phyloP scores from a whole-genome alignment of 495 filamentous ascomycete species.

The Aspergillus sclerotioniger region DNA sequence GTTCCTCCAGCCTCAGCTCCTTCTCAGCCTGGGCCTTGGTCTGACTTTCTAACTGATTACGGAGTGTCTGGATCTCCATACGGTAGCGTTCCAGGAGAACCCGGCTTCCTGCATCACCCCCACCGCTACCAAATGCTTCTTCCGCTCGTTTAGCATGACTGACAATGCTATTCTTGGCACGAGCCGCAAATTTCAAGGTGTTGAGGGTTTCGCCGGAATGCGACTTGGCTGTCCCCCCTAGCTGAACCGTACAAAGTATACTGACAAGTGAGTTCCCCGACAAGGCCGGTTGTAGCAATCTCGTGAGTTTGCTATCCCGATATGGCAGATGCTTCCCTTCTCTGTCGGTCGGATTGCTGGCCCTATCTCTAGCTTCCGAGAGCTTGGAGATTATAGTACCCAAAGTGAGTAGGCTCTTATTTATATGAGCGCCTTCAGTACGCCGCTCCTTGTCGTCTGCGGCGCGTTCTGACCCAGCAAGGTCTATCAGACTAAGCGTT shows the following conservation, averaged over 20 bases:
- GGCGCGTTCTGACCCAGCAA: slow-evolving; percentile 93
- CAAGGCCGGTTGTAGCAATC: slow-evolving; percentile 86
- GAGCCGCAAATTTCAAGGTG: slow-evolving; percentile 93
- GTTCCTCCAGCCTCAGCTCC: slow-evolving; percentile 63
- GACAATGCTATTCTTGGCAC: slow-evolving; percentile 96
- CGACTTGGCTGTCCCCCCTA: slow-evolving; percentile 61
- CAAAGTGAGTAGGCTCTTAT: slow-evolving; percentile 92
- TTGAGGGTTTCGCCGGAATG: slow-evolving; percentile 89
- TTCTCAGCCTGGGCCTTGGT: slow-evolving; percentile 67
- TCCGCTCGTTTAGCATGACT: slow-evolving; percentile 96
- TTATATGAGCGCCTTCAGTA: slow-evolving; percentile 96
- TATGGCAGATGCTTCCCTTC: slow-evolving; percentile 91
- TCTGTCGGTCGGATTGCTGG: slow-evolving; percentile 69
- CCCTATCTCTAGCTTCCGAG: slow-evolving; percentile 80
- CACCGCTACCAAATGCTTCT: slow-evolving; percentile 71
- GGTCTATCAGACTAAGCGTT: slow-evolving; percentile 91
- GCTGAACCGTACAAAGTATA: slow-evolving; percentile 92
- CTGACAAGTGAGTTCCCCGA: slow-evolving; percentile 93
- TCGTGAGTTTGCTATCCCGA: slow-evolving; percentile 93
- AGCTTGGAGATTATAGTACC: slow-evolving; percentile 92
- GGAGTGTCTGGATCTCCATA: slow-evolving; percentile 85
- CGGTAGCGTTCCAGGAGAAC: slow-evolving; percentile 91
- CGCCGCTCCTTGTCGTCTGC: slow-evolving; percentile 93
- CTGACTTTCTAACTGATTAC: slow-evolving; percentile 77
- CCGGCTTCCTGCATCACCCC: slow-evolving; percentile 75